phyloP scores from a whole-genome alignment of 164 flowering plant genomes.

The Cinnamomum chago region DNA sequence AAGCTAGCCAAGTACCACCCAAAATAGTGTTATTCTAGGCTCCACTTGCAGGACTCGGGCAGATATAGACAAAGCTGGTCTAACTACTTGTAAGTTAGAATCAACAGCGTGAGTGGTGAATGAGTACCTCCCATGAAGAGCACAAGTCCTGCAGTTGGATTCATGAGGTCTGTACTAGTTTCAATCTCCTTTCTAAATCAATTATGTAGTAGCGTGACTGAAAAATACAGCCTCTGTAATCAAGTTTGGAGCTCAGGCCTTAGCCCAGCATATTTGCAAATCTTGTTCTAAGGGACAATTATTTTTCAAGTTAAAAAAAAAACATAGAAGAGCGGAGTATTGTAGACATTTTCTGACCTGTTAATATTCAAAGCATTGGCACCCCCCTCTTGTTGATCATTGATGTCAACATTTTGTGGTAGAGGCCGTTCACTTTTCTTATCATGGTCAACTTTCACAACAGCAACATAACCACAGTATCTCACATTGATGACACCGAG shows the following conservation, averaged over 20 bases:
- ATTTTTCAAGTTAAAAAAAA: too few relatives aligned
- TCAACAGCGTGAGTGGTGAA: too few relatives aligned
- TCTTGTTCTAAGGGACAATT: not conserved
- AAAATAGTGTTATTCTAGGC: too few relatives aligned
- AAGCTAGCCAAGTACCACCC: too few relatives aligned
- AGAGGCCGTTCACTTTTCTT: slow-evolving; percentile 25
- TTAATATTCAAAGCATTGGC: slow-evolving; percentile 93
- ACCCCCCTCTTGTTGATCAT: slow-evolving; percentile 94
- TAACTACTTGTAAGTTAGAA: not conserved
- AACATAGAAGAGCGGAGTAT: not conserved
- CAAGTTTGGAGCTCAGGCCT: not conserved
- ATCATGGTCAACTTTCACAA: slow-evolving; percentile 59
- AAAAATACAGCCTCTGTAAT: not conserved
- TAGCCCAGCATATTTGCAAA: not conserved
- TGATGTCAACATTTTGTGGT: slow-evolving; percentile 40
- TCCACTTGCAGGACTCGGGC: not conserved
- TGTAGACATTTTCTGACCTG: slow-evolving; percentile 46
- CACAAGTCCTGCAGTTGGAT: not conserved
- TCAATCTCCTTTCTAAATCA: too few relatives aligned
- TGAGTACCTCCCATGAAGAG: not conserved
- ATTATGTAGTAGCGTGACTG: too few relatives aligned
- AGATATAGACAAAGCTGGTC: not conserved
- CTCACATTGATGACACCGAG: slow-evolving; percentile 79
- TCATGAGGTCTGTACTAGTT: too few relatives aligned
- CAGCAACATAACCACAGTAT: slow-evolving; percentile 73